Percentiles rank a stretch among this genome's conserved stretches.
phyloP scores from a whole-genome alignment of 1,284 basidiomycete genomes.

The Cutaneotrichosporon mucoides region DNA sequence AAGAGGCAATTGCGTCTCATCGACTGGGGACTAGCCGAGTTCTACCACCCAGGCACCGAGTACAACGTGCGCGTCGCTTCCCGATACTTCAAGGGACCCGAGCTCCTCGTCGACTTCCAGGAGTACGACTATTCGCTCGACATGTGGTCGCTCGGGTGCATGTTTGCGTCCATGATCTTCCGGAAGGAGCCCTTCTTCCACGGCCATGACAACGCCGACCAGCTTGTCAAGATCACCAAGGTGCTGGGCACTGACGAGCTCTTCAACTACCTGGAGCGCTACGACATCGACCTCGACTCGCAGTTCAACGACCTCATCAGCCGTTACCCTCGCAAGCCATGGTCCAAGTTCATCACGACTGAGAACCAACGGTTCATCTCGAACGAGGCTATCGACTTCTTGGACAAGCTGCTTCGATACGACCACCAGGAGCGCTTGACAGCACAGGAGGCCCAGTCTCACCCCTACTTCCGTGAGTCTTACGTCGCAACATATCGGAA shows the following conservation, averaged over 20 bases:
- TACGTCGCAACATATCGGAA: not conserved
- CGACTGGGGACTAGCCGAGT: constrained; percentile 98
- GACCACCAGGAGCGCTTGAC: constrained; percentile 94
- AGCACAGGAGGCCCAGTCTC: constrained; percentile 81
- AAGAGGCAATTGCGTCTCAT: constrained; percentile 93
- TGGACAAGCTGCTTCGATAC: constrained; percentile 93
- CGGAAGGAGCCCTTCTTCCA: constrained; percentile 99
- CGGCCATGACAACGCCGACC: constrained; percentile 98
- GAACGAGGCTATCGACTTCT: constrained; percentile 95
- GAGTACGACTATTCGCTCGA: constrained; percentile 96
- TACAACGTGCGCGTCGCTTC: constrained; percentile 98
- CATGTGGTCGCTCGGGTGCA: constrained; percentile 98
- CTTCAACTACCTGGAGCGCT: constrained; percentile 79
- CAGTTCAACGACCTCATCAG: constrained; percentile 87
- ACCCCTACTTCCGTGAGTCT: constrained; percentile 76
- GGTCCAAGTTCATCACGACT: constrained; percentile 84
- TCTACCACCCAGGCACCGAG: constrained; percentile 95
- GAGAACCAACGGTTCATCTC: constrained; percentile 97
- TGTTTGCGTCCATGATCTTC: constrained; percentile 99
- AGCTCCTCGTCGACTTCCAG: constrained; percentile 95
- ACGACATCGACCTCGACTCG: constrained; percentile 85
- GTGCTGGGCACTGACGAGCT: constrained; percentile 95
- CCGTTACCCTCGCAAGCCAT: constrained; percentile 88
- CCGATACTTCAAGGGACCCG: constrained; percentile 97
- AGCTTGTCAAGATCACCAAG: constrained; percentile 96